phyloP scores from a whole-genome alignment of 2,329 filamentous ascomycete species.

The Fusarium anguioides region DNA sequence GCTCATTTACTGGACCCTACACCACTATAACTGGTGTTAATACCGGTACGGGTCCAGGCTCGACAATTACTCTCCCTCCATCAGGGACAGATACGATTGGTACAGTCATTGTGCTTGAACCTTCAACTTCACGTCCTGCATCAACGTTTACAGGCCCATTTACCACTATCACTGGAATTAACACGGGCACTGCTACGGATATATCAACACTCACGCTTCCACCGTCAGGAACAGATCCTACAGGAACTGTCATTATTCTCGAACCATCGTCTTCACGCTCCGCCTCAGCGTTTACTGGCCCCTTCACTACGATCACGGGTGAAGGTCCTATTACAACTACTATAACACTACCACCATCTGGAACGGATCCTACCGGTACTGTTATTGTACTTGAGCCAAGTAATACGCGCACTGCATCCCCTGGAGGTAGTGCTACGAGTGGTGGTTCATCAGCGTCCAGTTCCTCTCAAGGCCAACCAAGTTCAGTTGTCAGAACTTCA shows the following conservation, averaged over 20 bases:
- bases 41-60: too few relatives aligned
- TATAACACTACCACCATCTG: not conserved
- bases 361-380: not conserved
- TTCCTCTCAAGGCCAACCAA: not conserved
- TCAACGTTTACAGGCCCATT: not conserved
- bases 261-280: not conserved
- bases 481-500: too few relatives aligned
- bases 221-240: too few relatives aligned
- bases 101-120: not conserved
- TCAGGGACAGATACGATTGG: too few relatives aligned
- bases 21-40: too few relatives aligned
- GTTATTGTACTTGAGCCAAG: not conserved
- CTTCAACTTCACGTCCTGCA: not conserved
- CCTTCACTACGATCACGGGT: not conserved
- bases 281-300: not conserved
- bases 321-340: too few relatives aligned
- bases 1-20: too few relatives aligned
- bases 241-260: not conserved
- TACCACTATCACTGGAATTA: not conserved
- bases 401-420: not conserved
- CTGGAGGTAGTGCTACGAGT: not conserved
- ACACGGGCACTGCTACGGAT: not conserved
- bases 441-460: not conserved
- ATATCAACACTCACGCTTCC: too few relatives aligned
- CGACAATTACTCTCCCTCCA: too few relatives aligned